These are phyloP conservation scores for Arxiozyma heterogenica DNA, from an alignment of 1,139 yeast species.

Conservation along the genomic window DNA sequence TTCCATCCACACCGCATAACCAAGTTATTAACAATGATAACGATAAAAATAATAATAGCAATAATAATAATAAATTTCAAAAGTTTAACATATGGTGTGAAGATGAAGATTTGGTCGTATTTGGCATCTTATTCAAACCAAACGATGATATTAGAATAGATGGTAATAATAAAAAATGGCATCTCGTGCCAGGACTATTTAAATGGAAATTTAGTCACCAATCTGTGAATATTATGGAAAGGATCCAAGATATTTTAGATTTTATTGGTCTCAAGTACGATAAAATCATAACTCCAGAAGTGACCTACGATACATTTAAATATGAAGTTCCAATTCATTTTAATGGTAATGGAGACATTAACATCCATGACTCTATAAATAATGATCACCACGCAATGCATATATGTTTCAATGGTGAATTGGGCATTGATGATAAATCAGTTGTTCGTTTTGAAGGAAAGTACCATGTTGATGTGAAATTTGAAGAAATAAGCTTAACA, in stretches of 20 bases:
- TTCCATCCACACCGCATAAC: constrained; percentile 5
- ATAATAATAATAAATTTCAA: constrained; percentile 9
- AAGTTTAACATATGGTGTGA: constrained; percentile 28
- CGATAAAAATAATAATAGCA: neutral
- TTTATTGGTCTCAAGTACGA: constrained; percentile 19
- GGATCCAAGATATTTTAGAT: constrained; percentile 12
- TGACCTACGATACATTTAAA: constrained; percentile 23
- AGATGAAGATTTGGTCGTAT: constrained; percentile 26
- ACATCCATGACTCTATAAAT: neutral
- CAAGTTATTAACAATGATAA: no score
- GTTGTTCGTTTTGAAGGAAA: constrained; percentile 24
- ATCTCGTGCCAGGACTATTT: constrained; percentile 18
- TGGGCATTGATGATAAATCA: constrained; percentile 19
- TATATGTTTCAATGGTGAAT: constrained; percentile 27
- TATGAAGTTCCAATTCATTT: constrained; percentile 23
- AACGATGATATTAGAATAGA: constrained; percentile 9
- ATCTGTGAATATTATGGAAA: constrained; percentile 16
- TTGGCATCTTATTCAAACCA: constrained; percentile 22
- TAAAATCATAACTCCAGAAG: constrained; percentile 22
- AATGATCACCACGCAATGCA: constrained; percentile 19
- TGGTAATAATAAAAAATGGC: constrained; percentile 16
- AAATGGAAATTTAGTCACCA: constrained; percentile 24
- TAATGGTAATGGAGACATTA: neutral
- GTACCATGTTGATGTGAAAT: constrained; percentile 25
- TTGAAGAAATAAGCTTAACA: constrained; percentile 24